These are phyloP conservation scores for Cyberlindnera americana DNA, from an alignment of 805 yeast genomes.

Conservation along the genomic window DNA sequence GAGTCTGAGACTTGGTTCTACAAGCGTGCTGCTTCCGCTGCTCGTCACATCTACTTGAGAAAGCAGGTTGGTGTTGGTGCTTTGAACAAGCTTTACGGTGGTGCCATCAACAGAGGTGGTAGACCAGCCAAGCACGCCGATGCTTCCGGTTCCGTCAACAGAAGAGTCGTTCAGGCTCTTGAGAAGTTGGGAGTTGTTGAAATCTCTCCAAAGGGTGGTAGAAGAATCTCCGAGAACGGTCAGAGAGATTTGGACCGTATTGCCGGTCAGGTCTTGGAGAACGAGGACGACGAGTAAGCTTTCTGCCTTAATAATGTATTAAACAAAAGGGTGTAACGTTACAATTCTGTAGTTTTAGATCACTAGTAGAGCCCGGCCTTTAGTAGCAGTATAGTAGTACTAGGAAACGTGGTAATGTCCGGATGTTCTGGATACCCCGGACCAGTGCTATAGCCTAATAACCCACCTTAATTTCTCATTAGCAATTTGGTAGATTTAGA, in stretches of 20 bases:
- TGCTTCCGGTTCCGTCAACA: conserved; percentile 99
- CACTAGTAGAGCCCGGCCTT: too few relatives aligned
- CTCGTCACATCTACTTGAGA: conserved; percentile 99
- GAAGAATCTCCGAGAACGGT: conserved; percentile 98
- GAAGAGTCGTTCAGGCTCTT: conserved; percentile 96
- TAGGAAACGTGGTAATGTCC: neutral
- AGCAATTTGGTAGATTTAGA: too few relatives aligned
- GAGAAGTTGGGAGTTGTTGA: conserved; percentile 98
- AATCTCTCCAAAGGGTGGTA: conserved; percentile 97
- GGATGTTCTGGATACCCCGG: conserved; percentile 2
- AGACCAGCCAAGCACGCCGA: conserved; percentile 98
- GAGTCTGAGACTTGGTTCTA: conserved; percentile 99
- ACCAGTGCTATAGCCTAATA: too few relatives aligned
- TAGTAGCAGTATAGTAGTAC: neutral
- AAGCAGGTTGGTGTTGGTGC: conserved; percentile 99
- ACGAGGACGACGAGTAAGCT: conserved; percentile 72
- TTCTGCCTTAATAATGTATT: conserved; percentile 11
- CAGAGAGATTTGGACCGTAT: conserved; percentile 99
- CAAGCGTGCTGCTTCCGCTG: conserved; percentile 99
- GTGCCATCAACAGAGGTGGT: conserved; percentile 98
- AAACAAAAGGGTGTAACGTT: conserved; percentile 15
- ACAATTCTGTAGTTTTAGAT: too few relatives aligned
- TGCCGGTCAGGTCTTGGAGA: conserved; percentile 97
- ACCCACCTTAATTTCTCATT: too few relatives aligned
- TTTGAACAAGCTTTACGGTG: conserved; percentile 98